These are phyloP conservation scores for Graphilbum sp. DNA, from an alignment of 2,329 filamentous ascomycete genomes.

Conservation along the genomic window DNA sequence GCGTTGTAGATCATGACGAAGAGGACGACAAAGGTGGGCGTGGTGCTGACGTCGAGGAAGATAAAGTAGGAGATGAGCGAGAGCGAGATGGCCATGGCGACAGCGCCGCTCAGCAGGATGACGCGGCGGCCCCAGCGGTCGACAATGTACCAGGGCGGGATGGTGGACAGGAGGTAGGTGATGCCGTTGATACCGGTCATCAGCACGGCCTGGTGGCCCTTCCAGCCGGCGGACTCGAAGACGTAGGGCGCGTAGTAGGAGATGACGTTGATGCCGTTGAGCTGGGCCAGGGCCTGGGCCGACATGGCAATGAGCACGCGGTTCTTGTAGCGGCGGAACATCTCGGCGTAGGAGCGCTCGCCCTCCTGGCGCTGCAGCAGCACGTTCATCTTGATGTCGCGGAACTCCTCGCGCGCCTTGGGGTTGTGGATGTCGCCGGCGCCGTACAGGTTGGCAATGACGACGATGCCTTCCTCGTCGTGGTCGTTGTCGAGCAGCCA, in stretches of 20 bases:
- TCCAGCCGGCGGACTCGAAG: slow-evolving; percentile 94
- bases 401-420: slow-evolving; percentile 88
- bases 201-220: slow-evolving; percentile 73
- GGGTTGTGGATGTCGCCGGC: slow-evolving; percentile 87
- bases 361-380: slow-evolving; percentile 87
- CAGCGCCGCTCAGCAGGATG: slow-evolving; percentile 76
- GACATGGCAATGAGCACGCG: slow-evolving; percentile 99
- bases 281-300: slow-evolving; percentile 82
- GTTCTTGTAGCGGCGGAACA: slow-evolving; percentile 85
- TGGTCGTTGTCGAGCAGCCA: slow-evolving; percentile 97
- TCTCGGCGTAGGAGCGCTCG: slow-evolving; percentile 77
- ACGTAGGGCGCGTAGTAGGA: slow-evolving; percentile 96
- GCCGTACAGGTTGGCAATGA: slow-evolving; percentile 94
- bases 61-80: slow-evolving; percentile 92
- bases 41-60: slow-evolving; percentile 63
- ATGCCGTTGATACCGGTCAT: slow-evolving; percentile 93
- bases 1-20: slow-evolving; percentile 99
- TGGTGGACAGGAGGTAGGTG: slow-evolving; percentile 79
- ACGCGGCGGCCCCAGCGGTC: slow-evolving; percentile 80
- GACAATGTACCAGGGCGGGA: slow-evolving; percentile 94
- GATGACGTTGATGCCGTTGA: slow-evolving; percentile 99
- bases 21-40: slow-evolving; percentile 71
- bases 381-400: slow-evolving; percentile 98
- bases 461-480: slow-evolving; percentile 94
- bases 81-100: slow-evolving; percentile 78